These are phyloP conservation scores for Schwanniomyces etchellsii DNA, from an alignment of 1,139 yeast species.

Conservation along the genomic window DNA sequence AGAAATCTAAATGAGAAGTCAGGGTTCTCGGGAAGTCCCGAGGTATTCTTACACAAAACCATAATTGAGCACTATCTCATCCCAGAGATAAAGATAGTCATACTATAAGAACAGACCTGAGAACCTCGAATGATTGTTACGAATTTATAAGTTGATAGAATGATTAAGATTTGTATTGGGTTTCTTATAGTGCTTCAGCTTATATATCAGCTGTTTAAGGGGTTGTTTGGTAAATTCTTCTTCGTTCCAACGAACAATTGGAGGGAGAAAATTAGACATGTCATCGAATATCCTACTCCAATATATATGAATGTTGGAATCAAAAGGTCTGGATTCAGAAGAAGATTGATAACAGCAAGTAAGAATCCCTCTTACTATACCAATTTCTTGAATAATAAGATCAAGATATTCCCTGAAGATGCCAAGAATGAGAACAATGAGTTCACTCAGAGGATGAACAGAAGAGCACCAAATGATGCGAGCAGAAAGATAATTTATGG, in stretches of 20 bases:
- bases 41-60: neutral
- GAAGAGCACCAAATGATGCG: slow-evolving; percentile 32
- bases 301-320: slow-evolving; percentile 31
- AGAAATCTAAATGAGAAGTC: neutral
- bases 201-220: slow-evolving; percentile 11
- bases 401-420: slow-evolving; percentile 31
- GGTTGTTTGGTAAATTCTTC: slow-evolving; percentile 31
- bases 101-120: too few species aligned
- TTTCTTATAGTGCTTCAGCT: neutral
- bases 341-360: slow-evolving; percentile 51
- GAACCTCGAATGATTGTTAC: too few species aligned
- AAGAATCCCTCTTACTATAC: slow-evolving; percentile 44
- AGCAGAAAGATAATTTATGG: slow-evolving; percentile 55
- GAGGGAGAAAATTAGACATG: slow-evolving; percentile 32
- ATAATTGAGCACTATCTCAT: too few species aligned
- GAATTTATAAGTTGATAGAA: neutral
- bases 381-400: slow-evolving; percentile 34
- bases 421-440: slow-evolving; percentile 13
- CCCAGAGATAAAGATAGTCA: too few species aligned
- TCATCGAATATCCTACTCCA: slow-evolving; percentile 27
- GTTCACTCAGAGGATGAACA: slow-evolving; percentile 26
- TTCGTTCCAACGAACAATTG: slow-evolving; percentile 43
- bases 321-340: slow-evolving; percentile 43
- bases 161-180: neutral
- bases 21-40: too few species aligned